A percentile compares a stretch with the other conserved stretches of the same genome.
These are phyloP conservation scores for Ceriops zippeliana DNA, from an alignment of 345 rosid genomes.

Conservation along the genomic window DNA sequence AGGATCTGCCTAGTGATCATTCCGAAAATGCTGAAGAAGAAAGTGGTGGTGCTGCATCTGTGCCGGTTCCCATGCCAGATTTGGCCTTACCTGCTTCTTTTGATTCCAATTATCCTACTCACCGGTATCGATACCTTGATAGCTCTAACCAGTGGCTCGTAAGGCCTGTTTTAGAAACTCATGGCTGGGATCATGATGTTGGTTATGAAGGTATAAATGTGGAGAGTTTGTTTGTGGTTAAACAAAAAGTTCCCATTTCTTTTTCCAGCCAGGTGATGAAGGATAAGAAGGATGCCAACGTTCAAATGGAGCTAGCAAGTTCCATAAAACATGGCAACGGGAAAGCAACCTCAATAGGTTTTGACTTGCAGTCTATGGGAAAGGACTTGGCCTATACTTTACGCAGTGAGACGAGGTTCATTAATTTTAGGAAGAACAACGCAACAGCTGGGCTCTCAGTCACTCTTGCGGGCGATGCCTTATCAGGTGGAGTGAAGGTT, in stretches of 20 bases:
- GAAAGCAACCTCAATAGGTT: conserved; percentile 74
- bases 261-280: conserved; percentile 82
- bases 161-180: conserved; percentile 93
- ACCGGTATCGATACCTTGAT: conserved; percentile 87
- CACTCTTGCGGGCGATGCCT: conserved; percentile 70
- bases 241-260: conserved; percentile 68
- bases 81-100: conserved; percentile 87
- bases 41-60: conserved; percentile 68
- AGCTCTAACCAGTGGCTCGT: conserved; percentile 84
- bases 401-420: conserved; percentile 68
- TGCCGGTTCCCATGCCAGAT: conserved; percentile 95
- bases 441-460: conserved; percentile 84
- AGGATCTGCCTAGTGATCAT: conserved; percentile 49
- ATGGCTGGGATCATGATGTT: conserved; percentile 98
- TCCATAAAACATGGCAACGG: conserved; percentile 81
- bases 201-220: conserved; percentile 94
- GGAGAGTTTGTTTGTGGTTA: conserved; percentile 73
- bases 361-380: conserved; percentile 91
- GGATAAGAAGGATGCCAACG: conserved; percentile 88
- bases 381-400: conserved; percentile 85
- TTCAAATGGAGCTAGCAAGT: conserved; percentile 83
- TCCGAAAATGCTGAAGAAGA: conserved; percentile 71
- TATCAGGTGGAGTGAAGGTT: conserved; percentile 75
- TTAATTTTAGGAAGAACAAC: conserved; percentile 68
- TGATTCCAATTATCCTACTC: conserved; percentile 94